A percentile compares a stretch with the other conserved stretches of the same genome.
These are phyloP conservation scores for Litsea cubeba DNA, from an alignment of 164 flowering plant species.

Conservation along the genomic window DNA sequence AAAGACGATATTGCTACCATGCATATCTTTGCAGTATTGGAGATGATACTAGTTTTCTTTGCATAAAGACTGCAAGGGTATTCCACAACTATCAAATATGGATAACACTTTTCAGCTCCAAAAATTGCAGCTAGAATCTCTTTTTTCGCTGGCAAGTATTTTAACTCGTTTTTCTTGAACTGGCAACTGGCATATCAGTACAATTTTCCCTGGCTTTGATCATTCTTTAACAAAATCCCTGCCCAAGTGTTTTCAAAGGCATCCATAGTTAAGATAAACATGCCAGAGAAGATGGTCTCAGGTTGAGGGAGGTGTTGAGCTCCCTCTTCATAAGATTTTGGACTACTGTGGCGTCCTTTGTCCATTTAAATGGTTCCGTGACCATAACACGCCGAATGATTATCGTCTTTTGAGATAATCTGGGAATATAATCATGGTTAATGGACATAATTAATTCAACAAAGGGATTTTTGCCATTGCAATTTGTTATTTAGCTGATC, in stretches of 20 bases:
- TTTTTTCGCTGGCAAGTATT: neutral
- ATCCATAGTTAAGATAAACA: neutral
- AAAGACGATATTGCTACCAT: neutral
- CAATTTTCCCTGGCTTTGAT: neutral
- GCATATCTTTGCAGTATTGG: slow-evolving; percentile 1
- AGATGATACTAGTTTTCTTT: neutral
- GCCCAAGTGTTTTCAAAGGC: neutral
- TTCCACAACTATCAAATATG: neutral
- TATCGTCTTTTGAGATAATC: neutral
- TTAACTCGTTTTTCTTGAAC: neutral
- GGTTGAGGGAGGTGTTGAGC: neutral
- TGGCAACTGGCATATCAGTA: neutral
- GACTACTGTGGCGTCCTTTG: neutral
- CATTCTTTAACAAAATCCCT: neutral
- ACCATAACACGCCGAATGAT: neutral
- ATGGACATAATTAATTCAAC: too few relatives aligned
- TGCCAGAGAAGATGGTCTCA: neutral
- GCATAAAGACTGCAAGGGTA: neutral
- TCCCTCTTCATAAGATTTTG: neutral
- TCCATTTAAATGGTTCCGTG: neutral
- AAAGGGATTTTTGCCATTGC: too few relatives aligned
- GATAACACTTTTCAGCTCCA: neutral
- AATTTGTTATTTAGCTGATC: too few relatives aligned
- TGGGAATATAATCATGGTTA: neutral
- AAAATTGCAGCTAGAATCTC: neutral